These are phyloP conservation scores for Vinca major DNA, from an alignment of 305 asterid species.

Conservation along the genomic window DNA sequence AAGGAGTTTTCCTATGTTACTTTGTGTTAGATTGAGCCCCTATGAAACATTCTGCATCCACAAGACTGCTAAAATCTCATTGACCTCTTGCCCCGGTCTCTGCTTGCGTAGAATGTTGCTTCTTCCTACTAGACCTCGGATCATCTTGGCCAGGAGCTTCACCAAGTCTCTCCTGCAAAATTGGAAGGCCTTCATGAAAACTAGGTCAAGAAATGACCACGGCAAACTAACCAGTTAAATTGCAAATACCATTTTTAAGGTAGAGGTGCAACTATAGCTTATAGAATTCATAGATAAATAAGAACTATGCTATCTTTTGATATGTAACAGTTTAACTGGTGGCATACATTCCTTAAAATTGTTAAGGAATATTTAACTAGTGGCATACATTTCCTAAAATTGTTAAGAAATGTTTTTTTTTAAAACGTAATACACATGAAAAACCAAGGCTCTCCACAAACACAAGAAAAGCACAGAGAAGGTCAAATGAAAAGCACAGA, in stretches of 20 bases:
- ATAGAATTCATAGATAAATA: background rate
- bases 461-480: background rate
- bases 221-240: background rate
- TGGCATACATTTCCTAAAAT: background rate
- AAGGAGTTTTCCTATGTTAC: slow-evolving; percentile 22
- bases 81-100: slow-evolving; percentile 24
- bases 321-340: background rate
- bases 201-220: background rate
- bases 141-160: slow-evolving; percentile 57
- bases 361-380: background rate
- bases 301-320: background rate
- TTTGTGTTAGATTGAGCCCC: slow-evolving; percentile 46
- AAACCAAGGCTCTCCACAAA: no score
- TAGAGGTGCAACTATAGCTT: background rate
- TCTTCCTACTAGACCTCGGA: slow-evolving; percentile 48
- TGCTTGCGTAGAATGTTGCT: slow-evolving; percentile 29
- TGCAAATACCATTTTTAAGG: background rate
- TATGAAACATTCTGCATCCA: slow-evolving; percentile 21
- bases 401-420: no score
- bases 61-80: slow-evolving; percentile 15
- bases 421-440: no score
- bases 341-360: background rate
- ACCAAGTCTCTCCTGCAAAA: slow-evolving; percentile 66
- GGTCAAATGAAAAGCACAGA: background rate
- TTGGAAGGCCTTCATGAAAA: slow-evolving; percentile 3